A percentile compares a stretch with the other conserved stretches of the same genome.
Evolutionary conservation across 495 filamentous ascomycete genomes (phyloP).

Genomic region (Neurospora discreta): DNA sequence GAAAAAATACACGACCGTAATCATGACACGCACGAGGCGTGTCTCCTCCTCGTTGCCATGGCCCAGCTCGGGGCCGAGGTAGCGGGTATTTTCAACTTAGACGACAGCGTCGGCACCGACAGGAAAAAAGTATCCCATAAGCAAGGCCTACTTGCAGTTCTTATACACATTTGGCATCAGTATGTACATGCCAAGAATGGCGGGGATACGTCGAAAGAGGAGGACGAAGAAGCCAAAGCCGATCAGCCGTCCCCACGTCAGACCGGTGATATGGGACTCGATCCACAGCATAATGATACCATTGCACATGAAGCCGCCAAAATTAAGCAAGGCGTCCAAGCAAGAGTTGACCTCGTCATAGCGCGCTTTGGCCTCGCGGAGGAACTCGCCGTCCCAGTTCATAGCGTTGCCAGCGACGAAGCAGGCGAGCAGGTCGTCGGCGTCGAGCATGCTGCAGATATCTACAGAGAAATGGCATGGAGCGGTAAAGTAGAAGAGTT

Average conservation of each 20-base stretch:
- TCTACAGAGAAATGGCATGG: conserved; percentile 64
- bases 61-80: conserved; percentile 41
- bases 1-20: conserved; percentile 47
- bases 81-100: conserved; percentile 56
- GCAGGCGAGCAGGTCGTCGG: conserved; percentile 82
- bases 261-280: conserved; percentile 27
- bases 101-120: conserved; percentile 82
- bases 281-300: conserved; percentile 72
- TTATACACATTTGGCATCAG: conserved; percentile 58
- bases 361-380: conserved; percentile 61
- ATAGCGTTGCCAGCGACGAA: conserved; percentile 84
- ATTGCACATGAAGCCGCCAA: conserved; percentile 79
- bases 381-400: conserved; percentile 80
- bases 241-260: conserved; percentile 54
- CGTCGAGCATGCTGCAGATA: conserved; percentile 73
- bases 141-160: conserved; percentile 52
- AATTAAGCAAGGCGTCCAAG: conserved; percentile 63
- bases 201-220: conserved; percentile 42
- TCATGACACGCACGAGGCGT: conserved; percentile 37
- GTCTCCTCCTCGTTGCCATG: conserved; percentile 43
- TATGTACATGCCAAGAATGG: conserved; percentile 38
- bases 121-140: conserved; percentile 84
- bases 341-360: conserved; percentile 72
- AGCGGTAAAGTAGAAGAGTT: conserved; percentile 76
- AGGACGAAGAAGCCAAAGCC: conserved; percentile 65